These are phyloP conservation scores for Aspergillus affinis DNA, from an alignment of 495 filamentous ascomycete species.

Conservation along the genomic window DNA sequence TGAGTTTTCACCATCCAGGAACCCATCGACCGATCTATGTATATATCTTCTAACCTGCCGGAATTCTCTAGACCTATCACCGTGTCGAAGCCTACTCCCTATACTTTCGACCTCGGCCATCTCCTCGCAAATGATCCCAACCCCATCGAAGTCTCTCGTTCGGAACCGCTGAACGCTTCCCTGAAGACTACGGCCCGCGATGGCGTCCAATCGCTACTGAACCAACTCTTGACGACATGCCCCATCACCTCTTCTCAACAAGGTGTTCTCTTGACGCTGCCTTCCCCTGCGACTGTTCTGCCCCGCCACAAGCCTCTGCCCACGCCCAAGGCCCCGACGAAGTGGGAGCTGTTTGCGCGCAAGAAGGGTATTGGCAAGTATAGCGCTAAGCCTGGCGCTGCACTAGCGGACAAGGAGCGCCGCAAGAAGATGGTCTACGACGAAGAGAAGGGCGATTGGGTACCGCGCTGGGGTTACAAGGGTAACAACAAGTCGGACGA, in stretches of 20 bases:
- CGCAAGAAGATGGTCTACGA: slow-evolving; percentile 84
- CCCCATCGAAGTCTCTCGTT: slow-evolving; percentile 57
- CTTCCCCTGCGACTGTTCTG: slow-evolving; percentile 61
- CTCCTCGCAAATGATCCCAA: slow-evolving; percentile 80
- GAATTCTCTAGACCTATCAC: slow-evolving; percentile 50
- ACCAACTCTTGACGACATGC: slow-evolving; percentile 82
- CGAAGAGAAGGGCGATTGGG: slow-evolving; percentile 82
- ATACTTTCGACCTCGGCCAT: slow-evolving; percentile 89
- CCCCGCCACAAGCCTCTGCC: slow-evolving; percentile 92
- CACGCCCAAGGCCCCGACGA: slow-evolving; percentile 73
- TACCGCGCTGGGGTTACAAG: slow-evolving; percentile 92
- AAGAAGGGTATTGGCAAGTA: slow-evolving; percentile 84
- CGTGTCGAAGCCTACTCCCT: slow-evolving; percentile 79
- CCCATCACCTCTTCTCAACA: slow-evolving; percentile 63
- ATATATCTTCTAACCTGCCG: background rate
- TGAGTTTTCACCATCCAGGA: slow-evolving; percentile 22
- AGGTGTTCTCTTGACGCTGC: slow-evolving; percentile 76
- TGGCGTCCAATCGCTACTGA: slow-evolving; percentile 84
- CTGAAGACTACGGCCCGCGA: slow-evolving; percentile 75
- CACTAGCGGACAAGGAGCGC: slow-evolving; percentile 53
- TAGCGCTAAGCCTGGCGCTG: slow-evolving; percentile 41
- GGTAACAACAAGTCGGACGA: slow-evolving; percentile 82
- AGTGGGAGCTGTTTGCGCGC: slow-evolving; percentile 91
- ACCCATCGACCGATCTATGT: background rate
- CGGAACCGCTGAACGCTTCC: slow-evolving; percentile 39